Evolutionary conservation across 768 basidiomycete species (phyloP).

Genomic region (Roridomyces roridus): DNA sequence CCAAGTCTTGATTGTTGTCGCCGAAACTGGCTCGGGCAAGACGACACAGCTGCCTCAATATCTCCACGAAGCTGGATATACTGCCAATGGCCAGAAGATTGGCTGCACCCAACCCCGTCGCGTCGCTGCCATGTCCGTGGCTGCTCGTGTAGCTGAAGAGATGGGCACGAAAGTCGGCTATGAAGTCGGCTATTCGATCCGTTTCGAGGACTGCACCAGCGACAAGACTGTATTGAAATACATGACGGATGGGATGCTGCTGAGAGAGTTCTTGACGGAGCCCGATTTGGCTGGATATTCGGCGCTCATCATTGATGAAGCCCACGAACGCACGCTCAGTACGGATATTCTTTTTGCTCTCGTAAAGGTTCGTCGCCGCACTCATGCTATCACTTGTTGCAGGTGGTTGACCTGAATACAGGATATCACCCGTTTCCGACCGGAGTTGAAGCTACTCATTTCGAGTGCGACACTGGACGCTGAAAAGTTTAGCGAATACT

Average conservation of each 20-base stretch:
- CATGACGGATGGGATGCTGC: slow-evolving; percentile 99
- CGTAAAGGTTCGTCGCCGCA: slow-evolving; percentile 81
- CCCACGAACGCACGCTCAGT: slow-evolving; percentile 96
- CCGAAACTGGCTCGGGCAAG: slow-evolving; percentile 98
- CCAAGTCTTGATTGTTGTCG: slow-evolving; percentile 96
- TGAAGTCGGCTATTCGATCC: slow-evolving; percentile 99
- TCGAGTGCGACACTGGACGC: slow-evolving; percentile 98
- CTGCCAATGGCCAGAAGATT: slow-evolving; percentile 83
- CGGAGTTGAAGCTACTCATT: slow-evolving; percentile 91
- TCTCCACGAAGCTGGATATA: slow-evolving; percentile 97
- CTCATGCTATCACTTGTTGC: slow-evolving; percentile 23
- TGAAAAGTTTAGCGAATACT: slow-evolving; percentile 97
- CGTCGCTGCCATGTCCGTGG: slow-evolving; percentile 99
- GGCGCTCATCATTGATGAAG: slow-evolving; percentile 96
- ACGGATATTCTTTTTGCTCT: slow-evolving; percentile 99
- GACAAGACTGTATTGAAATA: slow-evolving; percentile 99
- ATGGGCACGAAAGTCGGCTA: slow-evolving; percentile 97
- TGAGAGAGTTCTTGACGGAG: slow-evolving; percentile 97
- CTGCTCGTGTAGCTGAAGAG: slow-evolving; percentile 98
- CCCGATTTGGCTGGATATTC: slow-evolving; percentile 96
- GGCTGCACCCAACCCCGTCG: slow-evolving; percentile 98
- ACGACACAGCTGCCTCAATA: slow-evolving; percentile 99
- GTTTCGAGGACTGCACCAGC: slow-evolving; percentile 99
- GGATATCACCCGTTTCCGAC: slow-evolving; percentile 97
- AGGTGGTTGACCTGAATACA: slow-evolving; percentile 43